These are phyloP conservation scores for Plectosphaerella sp. DNA, from an alignment of 2,329 filamentous ascomycete species.

Conservation along the genomic window DNA sequence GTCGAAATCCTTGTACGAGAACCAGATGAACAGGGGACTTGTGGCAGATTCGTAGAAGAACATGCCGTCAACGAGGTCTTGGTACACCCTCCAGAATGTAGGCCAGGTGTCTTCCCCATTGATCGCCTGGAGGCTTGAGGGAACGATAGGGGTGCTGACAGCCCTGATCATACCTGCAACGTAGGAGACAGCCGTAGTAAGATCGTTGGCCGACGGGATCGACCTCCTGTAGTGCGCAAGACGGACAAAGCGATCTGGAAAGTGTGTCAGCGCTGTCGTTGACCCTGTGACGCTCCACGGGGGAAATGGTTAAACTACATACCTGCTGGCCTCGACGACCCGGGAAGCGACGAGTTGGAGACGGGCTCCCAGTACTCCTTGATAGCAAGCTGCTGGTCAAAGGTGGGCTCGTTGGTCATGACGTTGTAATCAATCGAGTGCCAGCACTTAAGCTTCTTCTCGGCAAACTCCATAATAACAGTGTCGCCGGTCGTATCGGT, in stretches of 20 bases:
- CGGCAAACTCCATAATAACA: constrained; percentile 11
- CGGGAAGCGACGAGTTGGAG: constrained; percentile 5
- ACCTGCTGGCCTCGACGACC: constrained; percentile 7
- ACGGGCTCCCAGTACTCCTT: constrained; percentile 4
- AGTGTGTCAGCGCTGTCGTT: too few species aligned
- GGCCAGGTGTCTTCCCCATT: constrained; percentile 7
- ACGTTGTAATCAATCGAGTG: constrained; percentile 9
- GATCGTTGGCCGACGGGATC: not conserved
- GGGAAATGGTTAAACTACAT: not conserved
- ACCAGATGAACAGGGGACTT: constrained; percentile 8
- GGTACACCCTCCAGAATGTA: constrained; percentile 13
- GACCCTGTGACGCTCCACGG: not conserved
- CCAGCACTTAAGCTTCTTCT: constrained; percentile 10
- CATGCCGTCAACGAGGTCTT: constrained; percentile 1
- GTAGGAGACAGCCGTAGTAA: constrained; percentile 8
- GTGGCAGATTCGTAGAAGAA: constrained; percentile 12
- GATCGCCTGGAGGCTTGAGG: not conserved
- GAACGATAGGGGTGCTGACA: constrained; percentile 10
- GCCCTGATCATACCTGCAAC: constrained; percentile 13
- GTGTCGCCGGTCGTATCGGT: constrained; percentile 10
- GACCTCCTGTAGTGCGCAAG: too few species aligned
- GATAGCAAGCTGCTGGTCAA: constrained; percentile 7
- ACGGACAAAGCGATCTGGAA: too few species aligned
- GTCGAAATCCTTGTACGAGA: constrained; percentile 5
- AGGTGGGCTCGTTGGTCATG: constrained; percentile 11